These are phyloP conservation scores for Phytopythium boreale DNA, from an alignment of 352 stramenopile genomes.

Conservation along the genomic window DNA sequence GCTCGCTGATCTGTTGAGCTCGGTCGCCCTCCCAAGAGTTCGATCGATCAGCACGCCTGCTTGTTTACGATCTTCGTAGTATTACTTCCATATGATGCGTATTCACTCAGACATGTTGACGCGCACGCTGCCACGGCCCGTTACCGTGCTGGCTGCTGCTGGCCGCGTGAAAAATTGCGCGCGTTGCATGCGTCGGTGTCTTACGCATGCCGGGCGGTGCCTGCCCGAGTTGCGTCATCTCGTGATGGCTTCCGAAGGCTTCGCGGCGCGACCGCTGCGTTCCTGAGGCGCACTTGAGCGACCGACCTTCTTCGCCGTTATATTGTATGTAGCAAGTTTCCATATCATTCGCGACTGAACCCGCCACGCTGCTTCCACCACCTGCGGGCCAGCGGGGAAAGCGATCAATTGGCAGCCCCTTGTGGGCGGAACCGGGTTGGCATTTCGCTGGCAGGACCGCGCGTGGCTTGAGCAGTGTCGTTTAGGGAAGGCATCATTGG, in stretches of 20 bases:
- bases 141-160: no score
- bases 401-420: background rate
- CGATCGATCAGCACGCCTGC: no score
- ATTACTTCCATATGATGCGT: no score
- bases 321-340: background rate
- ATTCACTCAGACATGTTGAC: no score
- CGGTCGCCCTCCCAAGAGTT: no score
- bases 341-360: conserved; percentile 1
- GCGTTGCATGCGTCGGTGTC: background rate
- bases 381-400: background rate
- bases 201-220: background rate
- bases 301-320: background rate
- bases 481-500: background rate
- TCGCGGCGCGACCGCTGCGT: background rate
- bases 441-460: background rate
- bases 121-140: no score
- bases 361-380: background rate
- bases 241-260: background rate
- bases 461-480: background rate
- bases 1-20: background rate
- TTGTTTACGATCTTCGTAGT: no score
- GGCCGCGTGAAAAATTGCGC: background rate
- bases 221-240: background rate
- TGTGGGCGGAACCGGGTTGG: background rate
- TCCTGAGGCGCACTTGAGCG: background rate